Evolutionary conservation across 2,329 filamentous ascomycete species (phyloP), one percentile per base, ranked within the genome.

Genomic region (Phaeophleospora eucalypticola): DNA sequence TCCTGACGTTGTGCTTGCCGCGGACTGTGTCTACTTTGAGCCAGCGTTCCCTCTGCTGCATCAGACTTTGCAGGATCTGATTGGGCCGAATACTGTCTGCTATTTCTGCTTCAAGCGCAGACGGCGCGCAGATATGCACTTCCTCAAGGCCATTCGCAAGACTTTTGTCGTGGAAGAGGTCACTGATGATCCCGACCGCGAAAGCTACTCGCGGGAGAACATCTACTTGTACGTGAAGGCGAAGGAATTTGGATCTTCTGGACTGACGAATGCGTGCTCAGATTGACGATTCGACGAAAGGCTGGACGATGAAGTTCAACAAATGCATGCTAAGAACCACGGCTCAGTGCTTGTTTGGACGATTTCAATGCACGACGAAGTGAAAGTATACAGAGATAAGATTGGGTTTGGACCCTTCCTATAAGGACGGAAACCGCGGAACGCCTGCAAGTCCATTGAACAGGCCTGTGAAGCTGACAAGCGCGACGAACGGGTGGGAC

Each of bases 21-120:
- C 90, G 34, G 93, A 97, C 68, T 97, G 91, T 69, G 89, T 95
- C 40, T 98, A 97, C 73, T 95, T 95, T 67, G 93, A 97, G 68
- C 89, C 91, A 2, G 88, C 93, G 1, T 97, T 97, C 63, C 90
- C 91, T 21, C 75, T 96, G 27, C 77, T 98, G 38, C 78, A 93
- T 62, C 72, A 82, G 53, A 97, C 91, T 4, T 71, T 97, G 55
- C 74, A 79, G 49, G 82, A 87, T 53, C 74, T 96, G 39, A 75
- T 95, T 54, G 78, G 80, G 14, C 77, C 76, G 3, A 65, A 75
- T 8, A 81, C 80, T 0, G 67, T 89, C 36, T 89, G 84, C 66
- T 84, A 85, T 17, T 97, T 98, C 70, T 95, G 91, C 72, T 96
- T 94, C 76, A 97, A 95, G 76, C 91, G 89, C 71, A 78, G 93